phyloP scores from a whole-genome alignment of 75 land plant species.

The Larix kaempferi region DNA sequence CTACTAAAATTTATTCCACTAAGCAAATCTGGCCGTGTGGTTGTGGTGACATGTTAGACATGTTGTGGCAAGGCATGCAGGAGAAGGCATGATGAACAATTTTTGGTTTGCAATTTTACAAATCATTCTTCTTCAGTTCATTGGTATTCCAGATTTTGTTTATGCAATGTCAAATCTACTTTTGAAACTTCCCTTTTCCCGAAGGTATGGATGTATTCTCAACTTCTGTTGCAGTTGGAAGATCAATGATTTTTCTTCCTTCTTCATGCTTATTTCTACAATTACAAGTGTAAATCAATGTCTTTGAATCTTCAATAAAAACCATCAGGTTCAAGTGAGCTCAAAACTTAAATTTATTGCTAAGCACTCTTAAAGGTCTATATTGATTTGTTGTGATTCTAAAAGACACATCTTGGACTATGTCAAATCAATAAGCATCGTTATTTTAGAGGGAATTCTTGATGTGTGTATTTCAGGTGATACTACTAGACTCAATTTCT shows the following conservation, averaged over 20 bases:
- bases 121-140: conserved; percentile 67
- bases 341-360: neutral
- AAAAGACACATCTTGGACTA: neutral
- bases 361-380: neutral
- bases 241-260: neutral
- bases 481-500: neutral
- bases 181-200: conserved; percentile 86
- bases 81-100: conserved; percentile 79
- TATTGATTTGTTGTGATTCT: neutral
- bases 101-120: conserved; percentile 76
- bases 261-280: neutral
- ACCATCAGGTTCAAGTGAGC: neutral
- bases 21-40: neutral
- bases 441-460: neutral
- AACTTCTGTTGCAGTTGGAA: neutral
- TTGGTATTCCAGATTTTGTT: conserved; percentile 71
- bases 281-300: neutral
- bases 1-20: neutral
- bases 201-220: conserved; percentile 46
- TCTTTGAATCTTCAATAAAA: neutral
- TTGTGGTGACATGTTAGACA: conserved; percentile 67
- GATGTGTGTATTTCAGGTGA: neutral
- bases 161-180: conserved; percentile 70
- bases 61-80: conserved; percentile 87
- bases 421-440: neutral